phyloP scores from a whole-genome alignment of 768 basidiomycete species.

The Russula dissimulans region DNA sequence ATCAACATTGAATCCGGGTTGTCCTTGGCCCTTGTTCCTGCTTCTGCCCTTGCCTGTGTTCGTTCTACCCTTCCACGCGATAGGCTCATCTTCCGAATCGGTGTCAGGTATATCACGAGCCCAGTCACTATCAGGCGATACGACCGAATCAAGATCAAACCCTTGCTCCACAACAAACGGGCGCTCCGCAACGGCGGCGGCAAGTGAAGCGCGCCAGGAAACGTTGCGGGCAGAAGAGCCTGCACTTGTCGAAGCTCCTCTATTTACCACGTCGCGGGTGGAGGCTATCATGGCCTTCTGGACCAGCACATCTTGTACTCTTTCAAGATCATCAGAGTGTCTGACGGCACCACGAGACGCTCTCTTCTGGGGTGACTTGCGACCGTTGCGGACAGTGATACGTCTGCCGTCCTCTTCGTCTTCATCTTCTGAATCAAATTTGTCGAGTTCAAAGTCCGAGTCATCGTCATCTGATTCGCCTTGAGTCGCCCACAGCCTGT shows the following conservation, averaged over 20 bases:
- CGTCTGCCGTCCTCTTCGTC: conserved; percentile 4
- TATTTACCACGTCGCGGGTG: conserved; percentile 25
- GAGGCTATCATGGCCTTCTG: conserved; percentile 49
- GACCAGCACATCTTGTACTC: conserved; percentile 37
- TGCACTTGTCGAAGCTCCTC: conserved; percentile 23
- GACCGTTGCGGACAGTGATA: not conserved
- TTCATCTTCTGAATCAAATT: conserved; percentile 39
- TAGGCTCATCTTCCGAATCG: conserved; percentile 7
- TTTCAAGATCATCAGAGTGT: conserved; percentile 18
- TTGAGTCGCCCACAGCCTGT: conserved; percentile 1
- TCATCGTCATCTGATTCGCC: conserved; percentile 23
- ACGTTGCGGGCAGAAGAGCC: conserved; percentile 28
- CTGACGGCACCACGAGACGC: not conserved
- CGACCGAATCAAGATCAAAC: conserved; percentile 21
- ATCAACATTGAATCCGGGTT: not conserved
- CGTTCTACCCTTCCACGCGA: conserved; percentile 22
- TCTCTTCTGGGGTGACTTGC: not conserved
- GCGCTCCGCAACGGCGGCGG: conserved; percentile 48
- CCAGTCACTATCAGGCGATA: conserved; percentile 12
- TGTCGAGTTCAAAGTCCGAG: conserved; percentile 34
- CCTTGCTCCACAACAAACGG: conserved; percentile 29
- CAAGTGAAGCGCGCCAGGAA: conserved; percentile 33
- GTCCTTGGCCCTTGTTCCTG: conserved; percentile 23
- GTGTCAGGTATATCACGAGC: not conserved
- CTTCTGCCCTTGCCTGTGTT: conserved; percentile 31